phyloP scores from a whole-genome alignment of 1,139 yeast genomes.

The Nematodospora anomalae region DNA sequence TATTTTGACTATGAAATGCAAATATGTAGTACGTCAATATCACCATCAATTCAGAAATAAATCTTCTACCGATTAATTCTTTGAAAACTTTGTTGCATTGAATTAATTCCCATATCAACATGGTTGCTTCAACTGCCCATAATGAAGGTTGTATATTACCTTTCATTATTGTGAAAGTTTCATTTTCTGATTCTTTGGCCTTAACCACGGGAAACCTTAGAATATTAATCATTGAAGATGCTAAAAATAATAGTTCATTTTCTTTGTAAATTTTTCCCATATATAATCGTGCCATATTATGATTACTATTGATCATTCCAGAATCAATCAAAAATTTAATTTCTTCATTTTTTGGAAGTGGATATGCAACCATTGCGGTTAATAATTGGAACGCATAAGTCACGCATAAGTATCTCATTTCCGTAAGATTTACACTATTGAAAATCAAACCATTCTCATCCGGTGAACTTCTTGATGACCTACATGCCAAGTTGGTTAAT shows the following conservation, averaged over 20 bases:
- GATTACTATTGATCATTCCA: slow-evolving; percentile 23
- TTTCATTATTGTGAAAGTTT: slow-evolving; percentile 19
- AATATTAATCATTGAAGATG: slow-evolving; percentile 46
- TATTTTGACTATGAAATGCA: slow-evolving; percentile 33
- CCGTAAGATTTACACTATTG: slow-evolving; percentile 31
- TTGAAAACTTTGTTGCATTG: slow-evolving; percentile 67
- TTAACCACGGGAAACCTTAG: slow-evolving; percentile 42
- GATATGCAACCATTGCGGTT: slow-evolving; percentile 61
- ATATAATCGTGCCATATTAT: slow-evolving; percentile 51
- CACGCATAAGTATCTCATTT: slow-evolving; percentile 54
- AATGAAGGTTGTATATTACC: slow-evolving; percentile 36
- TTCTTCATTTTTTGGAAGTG: slow-evolving; percentile 49
- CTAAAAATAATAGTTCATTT: slow-evolving; percentile 50
- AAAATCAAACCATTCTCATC: slow-evolving; percentile 38
- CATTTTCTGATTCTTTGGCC: slow-evolving; percentile 17
- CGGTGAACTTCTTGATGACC: slow-evolving; percentile 29
- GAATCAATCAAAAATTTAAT: slow-evolving; percentile 34
- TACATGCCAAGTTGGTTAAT: slow-evolving; percentile 58
- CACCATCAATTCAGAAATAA: slow-evolving; percentile 55
- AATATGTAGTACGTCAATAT: slow-evolving; percentile 57
- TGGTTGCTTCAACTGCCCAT: slow-evolving; percentile 56
- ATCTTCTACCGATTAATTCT: slow-evolving; percentile 46
- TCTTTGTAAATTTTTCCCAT: slow-evolving; percentile 56
- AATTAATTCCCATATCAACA: slow-evolving; percentile 73
- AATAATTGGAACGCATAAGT: slow-evolving; percentile 63